phyloP scores from a whole-genome alignment of 805 yeast genomes.

The Candida maltosa region DNA sequence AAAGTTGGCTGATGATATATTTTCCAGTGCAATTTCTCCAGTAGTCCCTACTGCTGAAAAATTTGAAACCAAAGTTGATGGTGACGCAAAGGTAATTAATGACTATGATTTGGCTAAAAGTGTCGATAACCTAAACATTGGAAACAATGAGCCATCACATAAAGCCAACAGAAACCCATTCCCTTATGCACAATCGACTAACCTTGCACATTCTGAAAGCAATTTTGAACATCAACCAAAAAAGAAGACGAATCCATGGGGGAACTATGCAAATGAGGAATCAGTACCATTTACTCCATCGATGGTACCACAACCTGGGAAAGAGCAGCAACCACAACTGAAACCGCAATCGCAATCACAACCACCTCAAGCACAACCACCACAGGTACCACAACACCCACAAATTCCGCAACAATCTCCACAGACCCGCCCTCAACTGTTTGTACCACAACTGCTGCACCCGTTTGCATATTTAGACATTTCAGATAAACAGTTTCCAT shows the following conservation, averaged over 20 bases:
- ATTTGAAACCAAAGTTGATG: not conserved
- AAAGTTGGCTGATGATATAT: slow-evolving; percentile 39
- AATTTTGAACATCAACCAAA: slow-evolving; percentile 1
- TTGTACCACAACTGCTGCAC: not conserved
- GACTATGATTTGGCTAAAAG: not conserved
- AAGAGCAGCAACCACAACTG: slow-evolving; percentile 1
- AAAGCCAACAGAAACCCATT: slow-evolving; percentile 4
- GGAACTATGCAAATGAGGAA: slow-evolving; percentile 15
- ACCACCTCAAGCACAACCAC: slow-evolving; percentile 3
- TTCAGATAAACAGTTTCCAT: too few relatives aligned
- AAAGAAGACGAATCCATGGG: slow-evolving; percentile 31
- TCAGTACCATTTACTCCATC: not conserved
- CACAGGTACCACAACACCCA: not conserved
- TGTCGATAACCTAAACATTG: not conserved
- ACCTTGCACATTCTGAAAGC: not conserved
- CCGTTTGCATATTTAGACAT: not conserved
- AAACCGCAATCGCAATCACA: slow-evolving; percentile 1
- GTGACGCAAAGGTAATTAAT: not conserved
- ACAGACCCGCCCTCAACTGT: not conserved
- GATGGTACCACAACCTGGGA: not conserved
- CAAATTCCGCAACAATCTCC: too few relatives aligned
- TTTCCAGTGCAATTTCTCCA: slow-evolving; percentile 19
- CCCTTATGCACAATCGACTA: slow-evolving; percentile 2
- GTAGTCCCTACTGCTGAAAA: not conserved
- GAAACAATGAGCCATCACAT: not conserved